Evolutionary conservation across 768 basidiomycete species (phyloP), one percentile per base, ranked within the genome.

Genomic region (Lentinula edodes): DNA sequence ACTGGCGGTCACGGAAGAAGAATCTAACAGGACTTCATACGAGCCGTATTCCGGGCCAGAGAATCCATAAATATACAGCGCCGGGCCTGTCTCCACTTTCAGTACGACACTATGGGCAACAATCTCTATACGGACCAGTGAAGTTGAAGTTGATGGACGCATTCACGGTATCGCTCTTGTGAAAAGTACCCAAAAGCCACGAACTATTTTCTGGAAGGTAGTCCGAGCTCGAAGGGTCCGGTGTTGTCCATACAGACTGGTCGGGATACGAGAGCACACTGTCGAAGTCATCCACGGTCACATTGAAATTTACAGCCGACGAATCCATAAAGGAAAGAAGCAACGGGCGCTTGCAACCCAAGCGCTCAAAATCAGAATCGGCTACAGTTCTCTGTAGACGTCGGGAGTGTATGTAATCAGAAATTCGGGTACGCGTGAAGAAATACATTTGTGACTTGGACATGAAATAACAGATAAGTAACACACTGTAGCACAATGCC

Each of bases 261-360:
- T 78, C 73, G 4, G 68, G 66, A 63, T 78, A 81, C 1, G 73
- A 68, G 13, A 80, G 63, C 3, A 80, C 67, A 43, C 76, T 77
- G 70, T 80, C 79, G 63, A 80, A 81, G 66, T 81, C 80, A 61
- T 80, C 79, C 20, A 79, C 74, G 7, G 79, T 80, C 20, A 80
- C 66, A 58, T 81, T 81, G 38, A 65, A 62, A 64, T 80, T 80
- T 8, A 78, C 73, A 10, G 80, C 78, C 39, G 74, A 67, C 16
- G 67, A n/a, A 61, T 81, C 79, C 79, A 81, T 78, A 32, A 51
- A 9, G 7, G 38, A 9, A 13, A 9, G 38, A 9, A 9, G 38
- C 13, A 39, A 39, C 38, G 13, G 13, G 38, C 38, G 13, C 28
- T 28, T 28, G 28, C 28, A 28, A 28, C 28, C 3, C 28, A 28